Evolutionary conservation across 805 yeast species (phyloP).

Genomic region (Ogataea allantospora): DNA sequence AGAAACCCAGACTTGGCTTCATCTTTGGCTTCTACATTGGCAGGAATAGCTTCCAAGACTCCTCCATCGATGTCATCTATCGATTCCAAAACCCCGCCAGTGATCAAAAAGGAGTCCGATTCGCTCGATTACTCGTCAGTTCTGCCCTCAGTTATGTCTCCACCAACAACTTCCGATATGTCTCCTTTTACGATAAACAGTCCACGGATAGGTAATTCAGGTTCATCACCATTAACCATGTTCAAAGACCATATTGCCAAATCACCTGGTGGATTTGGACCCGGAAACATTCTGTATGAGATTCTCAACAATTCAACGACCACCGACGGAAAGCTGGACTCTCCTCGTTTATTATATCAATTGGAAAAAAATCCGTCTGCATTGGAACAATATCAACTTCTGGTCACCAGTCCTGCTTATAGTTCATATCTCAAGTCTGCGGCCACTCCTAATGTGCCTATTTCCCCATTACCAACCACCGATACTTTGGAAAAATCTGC

Average conservation of each 20-base stretch:
- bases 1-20: conserved; percentile 44
- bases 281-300: conserved; percentile 25
- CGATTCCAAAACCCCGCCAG: background rate
- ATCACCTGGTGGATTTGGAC: conserved; percentile 19
- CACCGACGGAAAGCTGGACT: conserved; percentile 23
- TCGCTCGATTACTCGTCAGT: conserved; percentile 22
- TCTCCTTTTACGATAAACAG: conserved; percentile 15
- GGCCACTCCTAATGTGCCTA: conserved; percentile 11
- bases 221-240: conserved; percentile 19
- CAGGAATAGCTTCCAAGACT: conserved; percentile 19
- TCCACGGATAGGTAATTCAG: conserved; percentile 6
- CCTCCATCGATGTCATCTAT: conserved; percentile 1
- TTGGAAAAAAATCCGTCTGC: conserved; percentile 25
- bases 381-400: conserved; percentile 23
- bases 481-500: conserved; percentile 1
- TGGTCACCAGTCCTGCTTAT: conserved; percentile 20
- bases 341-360: conserved; percentile 25
- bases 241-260: conserved; percentile 16
- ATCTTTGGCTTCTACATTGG: conserved; percentile 27
- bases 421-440: conserved; percentile 12
- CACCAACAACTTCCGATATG: conserved; percentile 14
- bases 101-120: conserved; percentile 15
- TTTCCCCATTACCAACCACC: conserved; percentile 14
- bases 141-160: conserved; percentile 10
- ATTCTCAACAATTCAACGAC: conserved; percentile 22